phyloP scores from a whole-genome alignment of 495 filamentous ascomycete genomes.

The Penicillium manginii region DNA sequence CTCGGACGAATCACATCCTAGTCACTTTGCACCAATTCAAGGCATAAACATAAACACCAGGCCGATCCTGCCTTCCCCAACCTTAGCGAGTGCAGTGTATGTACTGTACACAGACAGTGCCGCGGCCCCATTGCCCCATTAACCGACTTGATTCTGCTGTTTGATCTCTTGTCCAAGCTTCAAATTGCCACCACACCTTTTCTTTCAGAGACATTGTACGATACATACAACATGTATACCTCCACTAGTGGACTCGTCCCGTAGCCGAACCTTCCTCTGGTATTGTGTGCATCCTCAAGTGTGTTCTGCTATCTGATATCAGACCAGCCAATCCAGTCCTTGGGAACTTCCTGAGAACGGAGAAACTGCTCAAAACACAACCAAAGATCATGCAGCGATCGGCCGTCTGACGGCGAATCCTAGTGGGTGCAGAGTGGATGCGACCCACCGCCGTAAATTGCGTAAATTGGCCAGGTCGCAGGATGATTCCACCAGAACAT shows the following conservation, averaged over 20 bases:
- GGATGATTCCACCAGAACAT: not conserved
- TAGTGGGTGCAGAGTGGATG: not conserved
- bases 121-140: constrained; percentile 4
- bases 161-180: not conserved
- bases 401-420: constrained; percentile 13
- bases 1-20: not conserved
- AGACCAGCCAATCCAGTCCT: not conserved
- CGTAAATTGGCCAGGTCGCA: constrained; percentile 16
- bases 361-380: not conserved
- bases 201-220: too few species aligned
- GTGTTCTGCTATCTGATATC: constrained; percentile 8
- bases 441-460: not conserved
- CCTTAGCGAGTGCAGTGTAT: not conserved
- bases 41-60: constrained; percentile 5
- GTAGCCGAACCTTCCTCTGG: too few species aligned
- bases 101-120: too few species aligned
- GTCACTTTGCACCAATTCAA: not conserved
- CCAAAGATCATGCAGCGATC: constrained; percentile 5
- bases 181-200: too few species aligned
- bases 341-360: too few species aligned
- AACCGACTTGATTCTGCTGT: not conserved
- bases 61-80: not conserved
- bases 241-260: too few species aligned
- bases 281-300: too few species aligned
- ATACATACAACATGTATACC: too few species aligned